A percentile compares a stretch with the other conserved stretches of the same genome.
These are phyloP conservation scores for Clonostachys rosea DNA, from an alignment of 2,329 filamentous ascomycete species.

Conservation along the genomic window DNA sequence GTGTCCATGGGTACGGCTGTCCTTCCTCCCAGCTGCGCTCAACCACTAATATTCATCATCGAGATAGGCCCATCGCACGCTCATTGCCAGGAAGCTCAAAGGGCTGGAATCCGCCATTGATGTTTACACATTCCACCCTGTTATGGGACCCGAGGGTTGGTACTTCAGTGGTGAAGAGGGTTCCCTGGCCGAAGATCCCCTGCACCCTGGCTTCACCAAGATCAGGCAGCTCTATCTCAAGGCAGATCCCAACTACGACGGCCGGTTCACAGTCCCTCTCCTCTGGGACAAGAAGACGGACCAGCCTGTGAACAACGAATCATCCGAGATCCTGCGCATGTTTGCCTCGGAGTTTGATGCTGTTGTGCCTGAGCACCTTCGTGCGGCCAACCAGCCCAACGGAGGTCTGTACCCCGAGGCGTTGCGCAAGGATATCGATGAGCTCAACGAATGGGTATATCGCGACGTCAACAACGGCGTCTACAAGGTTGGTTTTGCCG, in stretches of 20 bases:
- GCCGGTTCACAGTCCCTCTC: slow-evolving; percentile 70
- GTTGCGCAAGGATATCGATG: slow-evolving; percentile 54
- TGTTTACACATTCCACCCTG: slow-evolving; percentile 64
- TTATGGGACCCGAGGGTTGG: slow-evolving; percentile 56
- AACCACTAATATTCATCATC: too few relatives aligned
- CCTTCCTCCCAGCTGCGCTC: too few relatives aligned
- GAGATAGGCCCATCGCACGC: slow-evolving; percentile 60
- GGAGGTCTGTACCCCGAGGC: slow-evolving; percentile 53
- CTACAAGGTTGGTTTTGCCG: slow-evolving; percentile 60
- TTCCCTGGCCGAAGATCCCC: slow-evolving; percentile 48
- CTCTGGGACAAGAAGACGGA: slow-evolving; percentile 66
- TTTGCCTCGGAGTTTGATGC: slow-evolving; percentile 75
- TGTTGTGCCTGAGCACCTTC: slow-evolving; percentile 53
- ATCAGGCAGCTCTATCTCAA: slow-evolving; percentile 68
- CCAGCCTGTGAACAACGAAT: slow-evolving; percentile 79
- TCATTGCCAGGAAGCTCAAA: slow-evolving; percentile 70
- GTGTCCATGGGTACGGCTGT: slow-evolving; percentile 54
- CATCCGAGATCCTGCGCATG: slow-evolving; percentile 84
- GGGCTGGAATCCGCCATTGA: slow-evolving; percentile 66
- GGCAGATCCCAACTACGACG: slow-evolving; percentile 60
- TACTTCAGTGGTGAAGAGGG: slow-evolving; percentile 38
- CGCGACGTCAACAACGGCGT: slow-evolving; percentile 42
- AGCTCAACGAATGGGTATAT: slow-evolving; percentile 66
- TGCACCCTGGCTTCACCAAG: slow-evolving; percentile 58
- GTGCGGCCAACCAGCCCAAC: slow-evolving; percentile 41